Evolutionary conservation across 2,329 filamentous ascomycete genomes (phyloP), one percentile per base, ranked within the genome.

Genomic region (Sarocladiaceae sp.): DNA sequence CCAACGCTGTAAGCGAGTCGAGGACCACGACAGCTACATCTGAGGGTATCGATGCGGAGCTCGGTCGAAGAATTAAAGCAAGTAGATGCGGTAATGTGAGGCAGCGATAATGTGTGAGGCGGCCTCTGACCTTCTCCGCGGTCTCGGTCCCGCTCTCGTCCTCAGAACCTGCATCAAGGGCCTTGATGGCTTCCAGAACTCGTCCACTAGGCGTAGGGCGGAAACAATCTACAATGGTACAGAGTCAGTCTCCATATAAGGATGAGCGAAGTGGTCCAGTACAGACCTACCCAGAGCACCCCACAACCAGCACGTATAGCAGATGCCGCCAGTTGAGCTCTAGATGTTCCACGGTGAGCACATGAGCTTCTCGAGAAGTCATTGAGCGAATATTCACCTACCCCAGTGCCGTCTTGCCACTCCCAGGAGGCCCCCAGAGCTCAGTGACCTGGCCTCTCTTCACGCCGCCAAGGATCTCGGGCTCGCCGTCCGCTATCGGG

Each of bases 341-440:
- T 93, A 64, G 35, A 39, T 36, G n/a, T 18, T 20, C 25, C 17
- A 7, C n/a, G 11, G 44, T 48, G 23, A 48, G 44, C 44, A 48
- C 28, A 48, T 33, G 26, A 23, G 37, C 37, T 20, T 31, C n/a
- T 5, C 23, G 40, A 26, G 8, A 7, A 20, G 11, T 22, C 13
- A 3, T 3, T 22, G 23, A 44, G n/a, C 13, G 23, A 15, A 44
- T 15, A 37, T 23, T 44, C 44, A 71, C 82, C 71, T 75, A 93
- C 88, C 86, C 88, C 59, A 97, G 73, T 12, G 86, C 78, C 3
- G 90, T 96, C 75, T 96, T 97, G 26, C 92, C 93, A 23, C 82
- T 82, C 2, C 91, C 92, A 8, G 90, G 87, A 11, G 92, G 90
- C 0, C 93, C 93, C 80, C 89, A 96, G 48, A 96, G 72, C 68